phyloP scores from a whole-genome alignment of 768 basidiomycete species.

The Pulveroboletus frians region DNA sequence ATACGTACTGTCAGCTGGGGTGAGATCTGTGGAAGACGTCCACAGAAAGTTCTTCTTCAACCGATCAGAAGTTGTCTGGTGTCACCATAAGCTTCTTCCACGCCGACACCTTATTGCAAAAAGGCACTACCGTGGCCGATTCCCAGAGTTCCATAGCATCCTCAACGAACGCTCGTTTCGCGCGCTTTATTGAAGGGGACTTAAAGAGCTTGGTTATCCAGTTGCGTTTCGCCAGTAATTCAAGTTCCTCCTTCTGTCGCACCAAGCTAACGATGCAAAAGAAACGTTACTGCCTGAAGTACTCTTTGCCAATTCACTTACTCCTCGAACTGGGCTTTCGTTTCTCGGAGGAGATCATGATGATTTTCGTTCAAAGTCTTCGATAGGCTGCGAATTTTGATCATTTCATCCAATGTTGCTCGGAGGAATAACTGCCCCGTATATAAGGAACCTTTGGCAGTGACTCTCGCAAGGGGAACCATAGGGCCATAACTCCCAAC shows the following conservation, averaged over 20 bases:
- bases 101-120: too few species aligned
- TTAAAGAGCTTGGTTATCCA: neutral
- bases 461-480: too few species aligned
- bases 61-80: conserved; percentile 1
- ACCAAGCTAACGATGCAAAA: neutral
- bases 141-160: neutral
- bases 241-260: neutral
- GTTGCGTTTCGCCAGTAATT: neutral
- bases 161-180: neutral
- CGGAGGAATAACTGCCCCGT: conserved; percentile 5
- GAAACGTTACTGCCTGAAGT: neutral
- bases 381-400: neutral
- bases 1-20: neutral
- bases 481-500: too few species aligned
- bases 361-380: neutral
- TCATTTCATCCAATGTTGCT: conserved; percentile 8
- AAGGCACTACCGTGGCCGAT: neutral
- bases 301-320: neutral
- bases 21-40: neutral
- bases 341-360: neutral
- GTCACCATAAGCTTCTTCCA: neutral
- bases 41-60: conserved; percentile 2
- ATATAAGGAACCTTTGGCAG: neutral
- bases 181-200: neutral
- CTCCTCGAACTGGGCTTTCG: conserved; percentile 1